A percentile compares a stretch with the other conserved stretches of the same genome.
Conservation (phyloP, 441 rosid species). For the Kokia cookei region DNA sequence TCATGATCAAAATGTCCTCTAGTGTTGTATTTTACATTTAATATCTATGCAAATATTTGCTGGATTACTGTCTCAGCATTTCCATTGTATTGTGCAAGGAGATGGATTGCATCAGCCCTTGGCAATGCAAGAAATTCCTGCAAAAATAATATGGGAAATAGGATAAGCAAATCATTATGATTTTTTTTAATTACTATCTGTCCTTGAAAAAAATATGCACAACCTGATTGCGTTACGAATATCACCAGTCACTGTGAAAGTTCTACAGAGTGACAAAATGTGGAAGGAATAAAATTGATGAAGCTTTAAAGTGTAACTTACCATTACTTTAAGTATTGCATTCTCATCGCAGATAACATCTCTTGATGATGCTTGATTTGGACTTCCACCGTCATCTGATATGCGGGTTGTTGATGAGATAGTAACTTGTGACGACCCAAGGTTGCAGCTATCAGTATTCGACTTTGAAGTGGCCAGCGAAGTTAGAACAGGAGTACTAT, state of each 20-base stretch:
- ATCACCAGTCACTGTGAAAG: background rate
- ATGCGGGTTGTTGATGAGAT: constrained; percentile 55
- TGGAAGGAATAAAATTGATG: too few relatives aligned
- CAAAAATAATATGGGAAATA: background rate
- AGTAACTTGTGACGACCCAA: constrained; percentile 71
- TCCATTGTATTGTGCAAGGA: constrained; percentile 80
- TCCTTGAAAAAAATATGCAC: background rate
- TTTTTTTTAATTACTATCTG: background rate
- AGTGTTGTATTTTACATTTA: background rate
- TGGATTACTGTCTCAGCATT: constrained; percentile 84
- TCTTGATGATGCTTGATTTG: constrained; percentile 57
- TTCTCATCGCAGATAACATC: constrained; percentile 70
- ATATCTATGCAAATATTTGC: constrained; percentile 50
- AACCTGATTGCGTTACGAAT: background rate
- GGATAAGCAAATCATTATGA: background rate
- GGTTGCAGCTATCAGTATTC: constrained; percentile 54
- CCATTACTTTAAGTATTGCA: constrained; percentile 95
- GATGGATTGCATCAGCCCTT: constrained; percentile 93
- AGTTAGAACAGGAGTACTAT: constrained; percentile 41
- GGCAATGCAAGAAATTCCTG: constrained; percentile 99
- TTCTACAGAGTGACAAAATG: background rate
- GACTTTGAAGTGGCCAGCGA: constrained; percentile 49
- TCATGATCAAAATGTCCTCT: background rate
- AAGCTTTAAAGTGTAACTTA: constrained; percentile 24
- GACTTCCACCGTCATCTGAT: constrained; percentile 78